These are phyloP conservation scores for Coemansia sp. DNA, from an alignment of 192 early-diverging fungal genomes.

Conservation along the genomic window DNA sequence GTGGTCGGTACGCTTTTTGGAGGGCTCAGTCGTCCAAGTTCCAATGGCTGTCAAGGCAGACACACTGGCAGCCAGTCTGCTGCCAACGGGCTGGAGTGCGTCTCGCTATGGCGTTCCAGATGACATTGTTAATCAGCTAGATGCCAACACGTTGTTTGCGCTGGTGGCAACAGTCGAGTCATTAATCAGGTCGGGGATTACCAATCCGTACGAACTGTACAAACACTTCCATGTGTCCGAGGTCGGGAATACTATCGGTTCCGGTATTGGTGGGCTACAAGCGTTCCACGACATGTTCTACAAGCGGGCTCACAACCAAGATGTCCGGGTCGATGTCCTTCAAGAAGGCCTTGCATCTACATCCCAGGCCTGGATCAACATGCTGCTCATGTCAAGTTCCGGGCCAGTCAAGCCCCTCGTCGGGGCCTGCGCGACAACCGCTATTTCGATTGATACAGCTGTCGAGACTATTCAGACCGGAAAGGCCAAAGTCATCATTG, in stretches of 20 bases:
- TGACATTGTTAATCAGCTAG: conserved; percentile 86
- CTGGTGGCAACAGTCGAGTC: conserved; percentile 92
- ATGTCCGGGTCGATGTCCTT: conserved; percentile 78
- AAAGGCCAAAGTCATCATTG: conserved; percentile 90
- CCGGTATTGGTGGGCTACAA: conserved; percentile 81
- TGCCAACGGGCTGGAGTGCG: conserved; percentile 94
- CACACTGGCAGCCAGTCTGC: conserved; percentile 77
- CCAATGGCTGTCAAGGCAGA: conserved; percentile 87
- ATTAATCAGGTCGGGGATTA: conserved; percentile 84
- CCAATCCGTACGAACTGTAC: conserved; percentile 97
- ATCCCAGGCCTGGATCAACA: conserved; percentile 93
- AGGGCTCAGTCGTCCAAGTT: conserved; percentile 83
- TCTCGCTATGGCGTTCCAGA: conserved; percentile 88
- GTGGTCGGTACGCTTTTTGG: conserved; percentile 76
- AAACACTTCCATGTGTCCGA: conserved; percentile 94
- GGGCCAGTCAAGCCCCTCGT: conserved; percentile 80
- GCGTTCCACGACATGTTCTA: conserved; percentile 71
- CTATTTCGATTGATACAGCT: conserved; percentile 86
- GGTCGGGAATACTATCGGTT: conserved; percentile 86
- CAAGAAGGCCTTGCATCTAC: conserved; percentile 96
- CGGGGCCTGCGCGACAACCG: conserved; percentile 90
- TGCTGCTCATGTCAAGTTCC: conserved; percentile 86
- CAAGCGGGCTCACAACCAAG: conserved; percentile 71
- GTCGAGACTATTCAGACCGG: conserved; percentile 84
- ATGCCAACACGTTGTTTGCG: conserved; percentile 81